Evolutionary conservation across 2,329 filamentous ascomycete species (phyloP).

Genomic region (Corynespora cassiicola): DNA sequence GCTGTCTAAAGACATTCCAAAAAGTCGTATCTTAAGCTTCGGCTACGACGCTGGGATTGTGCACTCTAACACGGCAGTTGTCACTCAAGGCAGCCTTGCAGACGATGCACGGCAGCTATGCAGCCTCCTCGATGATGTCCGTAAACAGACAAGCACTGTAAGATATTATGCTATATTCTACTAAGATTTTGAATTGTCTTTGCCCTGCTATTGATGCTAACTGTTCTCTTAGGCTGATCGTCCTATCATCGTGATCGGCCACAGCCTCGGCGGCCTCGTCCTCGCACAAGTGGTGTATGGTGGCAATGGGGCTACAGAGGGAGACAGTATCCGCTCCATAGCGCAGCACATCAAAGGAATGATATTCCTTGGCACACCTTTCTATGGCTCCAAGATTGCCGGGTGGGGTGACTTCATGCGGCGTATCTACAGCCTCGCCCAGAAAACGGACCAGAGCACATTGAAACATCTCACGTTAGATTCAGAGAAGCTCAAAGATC

Average conservation of each 20-base stretch:
- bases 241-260: constrained; percentile 11
- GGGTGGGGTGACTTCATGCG: constrained; percentile 9
- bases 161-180: constrained; percentile 5
- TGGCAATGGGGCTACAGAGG: constrained; percentile 6
- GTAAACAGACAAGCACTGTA: constrained; percentile 11
- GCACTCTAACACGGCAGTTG: constrained; percentile 6
- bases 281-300: constrained; percentile 13
- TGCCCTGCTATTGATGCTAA: constrained; percentile 5
- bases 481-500: constrained; percentile 12
- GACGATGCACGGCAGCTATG: constrained; percentile 11
- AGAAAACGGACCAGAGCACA: constrained; percentile 9
- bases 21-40: constrained; percentile 11
- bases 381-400: constrained; percentile 8
- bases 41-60: constrained; percentile 8
- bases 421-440: constrained; percentile 7
- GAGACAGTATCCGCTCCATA: constrained; percentile 12
- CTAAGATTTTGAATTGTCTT: constrained; percentile 5
- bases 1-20: constrained; percentile 8
- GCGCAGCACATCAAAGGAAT: constrained; percentile 7
- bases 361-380: constrained; percentile 11
- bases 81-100: constrained; percentile 8
- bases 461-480: constrained; percentile 12
- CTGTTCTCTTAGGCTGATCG: constrained; percentile 10
- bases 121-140: constrained; percentile 6
- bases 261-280: constrained; percentile 14